These are phyloP conservation scores for Candida orba DNA, from an alignment of 805 yeast genomes.

Conservation along the genomic window DNA sequence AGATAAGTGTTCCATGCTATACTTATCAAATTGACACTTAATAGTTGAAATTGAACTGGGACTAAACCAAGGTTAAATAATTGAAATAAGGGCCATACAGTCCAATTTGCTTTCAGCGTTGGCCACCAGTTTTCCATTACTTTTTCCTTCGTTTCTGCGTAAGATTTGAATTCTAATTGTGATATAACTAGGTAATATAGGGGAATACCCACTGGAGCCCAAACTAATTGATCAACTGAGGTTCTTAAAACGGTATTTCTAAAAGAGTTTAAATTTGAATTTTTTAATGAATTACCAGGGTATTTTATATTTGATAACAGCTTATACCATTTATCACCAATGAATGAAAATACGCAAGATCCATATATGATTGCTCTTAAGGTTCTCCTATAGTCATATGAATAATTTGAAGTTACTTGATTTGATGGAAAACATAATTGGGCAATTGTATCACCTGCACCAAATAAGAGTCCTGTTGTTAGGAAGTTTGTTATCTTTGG, in stretches of 20 bases:
- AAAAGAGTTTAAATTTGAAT: slow-evolving; percentile 15
- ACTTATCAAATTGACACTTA: slow-evolving; percentile 63
- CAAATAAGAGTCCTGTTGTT: slow-evolving; percentile 57
- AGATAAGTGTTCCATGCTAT: slow-evolving; percentile 81
- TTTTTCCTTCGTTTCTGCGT: slow-evolving; percentile 34
- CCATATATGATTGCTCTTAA: slow-evolving; percentile 65
- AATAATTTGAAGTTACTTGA: slow-evolving; percentile 22
- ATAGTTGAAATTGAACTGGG: slow-evolving; percentile 63
- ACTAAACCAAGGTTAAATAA: slow-evolving; percentile 64
- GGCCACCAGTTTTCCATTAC: slow-evolving; percentile 49
- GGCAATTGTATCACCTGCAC: slow-evolving; percentile 70
- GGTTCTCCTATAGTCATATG: slow-evolving; percentile 50
- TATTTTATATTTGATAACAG: slow-evolving; percentile 37
- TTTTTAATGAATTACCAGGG: slow-evolving; percentile 22
- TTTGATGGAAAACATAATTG: slow-evolving; percentile 31
- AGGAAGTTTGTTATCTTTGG: slow-evolving; percentile 50
- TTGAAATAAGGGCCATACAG: slow-evolving; percentile 89
- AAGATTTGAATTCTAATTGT: slow-evolving; percentile 47
- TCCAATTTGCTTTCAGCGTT: slow-evolving; percentile 71
- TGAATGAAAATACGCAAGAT: slow-evolving; percentile 63
- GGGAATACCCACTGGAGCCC: slow-evolving; percentile 77
- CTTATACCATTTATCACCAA: slow-evolving; percentile 68
- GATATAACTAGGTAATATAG: slow-evolving; percentile 65
- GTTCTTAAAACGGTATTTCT: slow-evolving; percentile 43
- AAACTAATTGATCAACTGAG: slow-evolving; percentile 60